phyloP scores from a whole-genome alignment of 352 stramenopile species.

The Phytophthora pistaciae region DNA sequence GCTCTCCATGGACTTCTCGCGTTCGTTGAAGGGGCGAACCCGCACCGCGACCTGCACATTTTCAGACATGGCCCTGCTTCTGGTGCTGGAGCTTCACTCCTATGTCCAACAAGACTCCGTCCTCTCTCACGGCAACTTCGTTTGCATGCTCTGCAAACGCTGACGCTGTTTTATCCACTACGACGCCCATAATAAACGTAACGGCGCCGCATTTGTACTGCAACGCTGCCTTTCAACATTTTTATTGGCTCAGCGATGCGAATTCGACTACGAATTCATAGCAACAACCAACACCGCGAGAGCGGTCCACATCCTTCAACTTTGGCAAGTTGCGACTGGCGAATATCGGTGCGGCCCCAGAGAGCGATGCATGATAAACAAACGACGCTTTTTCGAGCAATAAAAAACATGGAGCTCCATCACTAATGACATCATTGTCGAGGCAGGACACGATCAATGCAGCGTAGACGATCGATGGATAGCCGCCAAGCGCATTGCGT shows the following conservation, averaged over 20 bases:
- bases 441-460: neutral
- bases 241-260: too few relatives aligned
- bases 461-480: neutral
- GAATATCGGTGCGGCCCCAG: slow-evolving; percentile 1
- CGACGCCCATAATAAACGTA: slow-evolving; percentile 30
- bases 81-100: neutral
- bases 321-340: slow-evolving; percentile 9
- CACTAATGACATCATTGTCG: neutral
- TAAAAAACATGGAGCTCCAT: neutral
- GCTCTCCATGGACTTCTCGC: slow-evolving; percentile 79
- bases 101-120: neutral
- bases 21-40: slow-evolving; percentile 85
- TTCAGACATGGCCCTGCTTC: slow-evolving; percentile 60
- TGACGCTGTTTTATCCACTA: neutral
- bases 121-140: neutral
- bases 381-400: neutral
- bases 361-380: neutral
- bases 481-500: too few relatives aligned
- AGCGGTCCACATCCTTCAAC: too few relatives aligned
- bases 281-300: neutral
- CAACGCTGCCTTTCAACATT: neutral
- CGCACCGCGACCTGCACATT: slow-evolving; percentile 89
- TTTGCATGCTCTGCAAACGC: neutral
- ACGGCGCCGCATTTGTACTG: slow-evolving; percentile 12
- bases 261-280: too few relatives aligned